Evolutionary conservation across 257 asterid species (phyloP).

Genomic region (Penstemon newberryi): DNA sequence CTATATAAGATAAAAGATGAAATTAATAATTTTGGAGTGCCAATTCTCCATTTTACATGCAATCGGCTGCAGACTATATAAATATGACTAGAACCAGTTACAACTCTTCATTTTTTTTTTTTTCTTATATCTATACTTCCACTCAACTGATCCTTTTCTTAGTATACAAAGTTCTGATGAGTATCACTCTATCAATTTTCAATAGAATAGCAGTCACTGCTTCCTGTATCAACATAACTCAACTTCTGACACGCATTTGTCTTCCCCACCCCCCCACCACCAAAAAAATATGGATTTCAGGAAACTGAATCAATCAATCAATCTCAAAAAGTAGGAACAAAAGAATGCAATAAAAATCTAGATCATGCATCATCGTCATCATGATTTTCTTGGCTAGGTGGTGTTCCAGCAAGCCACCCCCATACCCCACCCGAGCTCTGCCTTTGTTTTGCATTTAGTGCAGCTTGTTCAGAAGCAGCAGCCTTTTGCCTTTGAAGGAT

Average conservation of each 20-base stretch:
- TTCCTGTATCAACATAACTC: constrained; percentile 22
- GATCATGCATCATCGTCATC: constrained; percentile 40
- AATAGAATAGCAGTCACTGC: constrained; percentile 24
- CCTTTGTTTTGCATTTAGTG: constrained; percentile 58
- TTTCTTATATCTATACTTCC: neutral
- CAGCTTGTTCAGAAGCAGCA: constrained; percentile 96
- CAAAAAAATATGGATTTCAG: constrained; percentile 26
- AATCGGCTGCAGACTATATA: neutral
- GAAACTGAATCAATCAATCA: constrained; percentile 29
- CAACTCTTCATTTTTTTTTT: neutral
- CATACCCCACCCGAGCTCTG: constrained; percentile 86
- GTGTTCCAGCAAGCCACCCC: constrained; percentile 98
- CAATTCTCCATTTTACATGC: neutral
- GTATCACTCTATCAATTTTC: neutral
- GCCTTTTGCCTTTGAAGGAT: constrained; percentile 92
- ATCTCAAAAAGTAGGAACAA: constrained; percentile 25
- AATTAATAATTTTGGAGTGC: neutral
- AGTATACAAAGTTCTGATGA: neutral
- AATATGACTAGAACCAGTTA: neutral
- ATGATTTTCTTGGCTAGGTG: constrained; percentile 39
- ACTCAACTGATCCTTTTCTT: neutral
- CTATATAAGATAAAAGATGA: too few relatives aligned
- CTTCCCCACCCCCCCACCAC: constrained; percentile 36
- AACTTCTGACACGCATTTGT: constrained; percentile 21
- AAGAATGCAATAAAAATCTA: constrained; percentile 21